Base-by-base conservation (phyloP, 768 basidiomycete species). In the Russula sp. region DNA sequence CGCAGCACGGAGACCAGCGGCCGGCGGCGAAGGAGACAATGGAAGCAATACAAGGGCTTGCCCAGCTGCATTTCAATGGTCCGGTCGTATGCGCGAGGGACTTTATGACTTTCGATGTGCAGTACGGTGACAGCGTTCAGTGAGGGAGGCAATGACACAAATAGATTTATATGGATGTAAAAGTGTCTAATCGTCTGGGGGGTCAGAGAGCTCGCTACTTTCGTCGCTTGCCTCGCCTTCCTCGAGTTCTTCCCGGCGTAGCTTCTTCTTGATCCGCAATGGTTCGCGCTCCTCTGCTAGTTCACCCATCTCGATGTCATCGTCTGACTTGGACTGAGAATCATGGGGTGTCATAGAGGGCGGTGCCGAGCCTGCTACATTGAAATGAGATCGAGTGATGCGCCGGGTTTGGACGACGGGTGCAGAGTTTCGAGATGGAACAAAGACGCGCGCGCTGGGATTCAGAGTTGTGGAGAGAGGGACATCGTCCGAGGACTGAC, bases 231-330 rank as follows among this genome's bases (percentile, higher is more conserved):
- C 89, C 73, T 93, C 91, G 31, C 91, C 91, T 75, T 93, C 91
- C 71, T 93, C 91, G 65, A 91, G 74, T 55, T 93, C 91, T 68
- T 92, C 89, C 57, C 82, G 76, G 45, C 70, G 62, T 27, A 71
- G 59, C 65, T 82, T 86, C 73, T 78, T 84, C 73, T 83, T 85
- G 62, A 48, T 59, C 55, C 83, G 77, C 40, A 68, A 66, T 57
- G 75, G 80, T 64, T 79, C 83, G 3, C 83, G 82, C 57, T 83
- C 82, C 70, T 93, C 91, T 64, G 89, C 86, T 3, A 93, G 82
- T 71, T 93, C 91, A n/a, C 91, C 91, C 91, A 93, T 93, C 73
- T 93, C 91, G 66, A 93, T 91, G 65, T 93, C 90, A 66, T 89
- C 82, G 34, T 73, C 74, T 4, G 65, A 59, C 32, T 72, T 54